These are phyloP conservation scores for Alternaria burnsii DNA, from an alignment of 2,329 filamentous ascomycete species.

Conservation along the genomic window DNA sequence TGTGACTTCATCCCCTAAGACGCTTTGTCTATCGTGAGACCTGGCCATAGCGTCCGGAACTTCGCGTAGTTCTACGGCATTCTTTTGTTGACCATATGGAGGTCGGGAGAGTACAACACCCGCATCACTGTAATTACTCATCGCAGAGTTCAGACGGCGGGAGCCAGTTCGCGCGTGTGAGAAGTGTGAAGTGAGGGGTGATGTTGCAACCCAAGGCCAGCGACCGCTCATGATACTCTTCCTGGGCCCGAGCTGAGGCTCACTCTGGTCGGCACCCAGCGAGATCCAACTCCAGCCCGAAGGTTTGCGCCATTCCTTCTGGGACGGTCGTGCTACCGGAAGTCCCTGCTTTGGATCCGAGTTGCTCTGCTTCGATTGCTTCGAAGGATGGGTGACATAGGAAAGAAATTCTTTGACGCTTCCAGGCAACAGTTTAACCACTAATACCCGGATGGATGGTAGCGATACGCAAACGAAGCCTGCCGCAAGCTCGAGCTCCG, in stretches of 20 bases:
- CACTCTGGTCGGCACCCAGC: slow-evolving; percentile 1
- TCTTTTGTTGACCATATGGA: slow-evolving; percentile 9
- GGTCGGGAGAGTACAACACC: slow-evolving; percentile 14
- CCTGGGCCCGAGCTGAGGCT: neutral
- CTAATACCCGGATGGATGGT: slow-evolving; percentile 33
- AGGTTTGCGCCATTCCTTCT: slow-evolving; percentile 18
- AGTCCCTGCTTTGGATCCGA: neutral
- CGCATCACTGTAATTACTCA: slow-evolving; percentile 22
- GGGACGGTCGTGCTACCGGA: neutral
- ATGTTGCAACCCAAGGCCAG: slow-evolving; percentile 11
- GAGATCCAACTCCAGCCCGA: slow-evolving; percentile 17
- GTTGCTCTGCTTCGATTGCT: neutral
- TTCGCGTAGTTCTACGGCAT: slow-evolving; percentile 4
- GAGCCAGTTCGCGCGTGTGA: slow-evolving; percentile 12
- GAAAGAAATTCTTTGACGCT: slow-evolving; percentile 19
- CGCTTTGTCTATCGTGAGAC: neutral
- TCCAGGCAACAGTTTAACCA: slow-evolving; percentile 21
- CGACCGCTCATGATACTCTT: slow-evolving; percentile 18
- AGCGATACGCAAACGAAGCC: slow-evolving; percentile 36
- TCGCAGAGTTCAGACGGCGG: slow-evolving; percentile 13
- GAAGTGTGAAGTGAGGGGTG: slow-evolving; percentile 4
- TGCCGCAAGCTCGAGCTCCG: slow-evolving; percentile 35
- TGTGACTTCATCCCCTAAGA: slow-evolving; percentile 16
- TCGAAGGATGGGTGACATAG: slow-evolving; percentile 17
- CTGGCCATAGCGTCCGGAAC: neutral